Conservation (phyloP, 2,329 filamentous ascomycete genomes). For the Apiospora hydei region DNA sequence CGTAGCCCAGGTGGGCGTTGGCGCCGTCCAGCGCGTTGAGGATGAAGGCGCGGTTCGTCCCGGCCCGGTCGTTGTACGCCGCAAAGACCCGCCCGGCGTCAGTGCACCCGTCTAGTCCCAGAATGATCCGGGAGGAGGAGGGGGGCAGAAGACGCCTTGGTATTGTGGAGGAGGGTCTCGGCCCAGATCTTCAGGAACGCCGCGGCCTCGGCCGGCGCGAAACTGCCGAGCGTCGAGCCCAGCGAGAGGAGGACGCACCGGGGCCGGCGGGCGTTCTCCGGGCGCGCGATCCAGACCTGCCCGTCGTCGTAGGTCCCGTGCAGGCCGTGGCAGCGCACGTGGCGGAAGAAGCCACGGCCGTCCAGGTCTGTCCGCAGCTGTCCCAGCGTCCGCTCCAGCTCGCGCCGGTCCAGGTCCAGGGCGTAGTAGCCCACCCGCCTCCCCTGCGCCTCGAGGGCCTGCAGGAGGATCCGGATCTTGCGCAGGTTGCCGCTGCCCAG, state of each 20-base stretch:
- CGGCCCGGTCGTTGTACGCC: conserved; percentile 68
- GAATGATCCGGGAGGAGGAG: background rate
- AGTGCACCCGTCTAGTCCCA: conserved; percentile 17
- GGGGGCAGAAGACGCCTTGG: background rate
- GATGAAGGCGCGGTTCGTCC: conserved; percentile 65
- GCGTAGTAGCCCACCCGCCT: conserved; percentile 92
- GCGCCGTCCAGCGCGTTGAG: conserved; percentile 84
- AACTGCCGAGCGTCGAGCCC: conserved; percentile 89
- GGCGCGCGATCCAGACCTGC: conserved; percentile 77
- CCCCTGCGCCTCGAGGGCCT: conserved; percentile 77
- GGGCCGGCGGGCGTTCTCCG: conserved; percentile 54
- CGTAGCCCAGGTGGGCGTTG: conserved; percentile 76
- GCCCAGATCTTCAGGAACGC: conserved; percentile 78
- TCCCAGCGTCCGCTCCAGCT: conserved; percentile 84
- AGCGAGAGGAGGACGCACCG: conserved; percentile 85
- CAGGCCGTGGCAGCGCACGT: conserved; percentile 84
- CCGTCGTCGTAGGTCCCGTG: conserved; percentile 95
- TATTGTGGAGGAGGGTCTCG: conserved; percentile 65
- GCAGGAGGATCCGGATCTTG: conserved; percentile 86
- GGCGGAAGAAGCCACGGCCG: conserved; percentile 62
- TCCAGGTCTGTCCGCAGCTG: conserved; percentile 60
- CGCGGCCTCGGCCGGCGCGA: conserved; percentile 74
- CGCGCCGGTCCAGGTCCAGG: conserved; percentile 81
- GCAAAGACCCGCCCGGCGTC: conserved; percentile 52
- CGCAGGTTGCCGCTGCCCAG: conserved; percentile 94